Evolutionary conservation across 352 stramenopile species (phyloP).

Genomic region (Phytophthora hybrid): DNA sequence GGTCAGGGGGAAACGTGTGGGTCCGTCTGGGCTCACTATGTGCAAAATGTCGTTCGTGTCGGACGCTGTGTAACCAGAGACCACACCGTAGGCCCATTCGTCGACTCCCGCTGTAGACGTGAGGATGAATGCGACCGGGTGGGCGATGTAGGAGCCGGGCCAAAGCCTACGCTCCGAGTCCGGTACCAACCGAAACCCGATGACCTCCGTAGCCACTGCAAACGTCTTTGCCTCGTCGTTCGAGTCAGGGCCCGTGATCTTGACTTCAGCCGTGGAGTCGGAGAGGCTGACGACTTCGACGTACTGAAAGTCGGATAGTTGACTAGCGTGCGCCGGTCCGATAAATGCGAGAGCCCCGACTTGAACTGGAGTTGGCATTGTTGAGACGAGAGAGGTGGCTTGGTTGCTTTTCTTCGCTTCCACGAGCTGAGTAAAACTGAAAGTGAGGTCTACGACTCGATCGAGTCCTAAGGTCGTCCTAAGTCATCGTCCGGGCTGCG

Average conservation of each 20-base stretch:
- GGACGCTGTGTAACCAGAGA: constrained; percentile 11
- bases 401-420: too few relatives aligned
- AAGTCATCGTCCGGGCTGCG: too few relatives aligned
- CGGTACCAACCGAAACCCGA: background rate
- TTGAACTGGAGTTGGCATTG: background rate
- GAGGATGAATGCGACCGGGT: constrained; percentile 8
- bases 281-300: constrained; percentile 1
- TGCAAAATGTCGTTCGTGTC: constrained; percentile 5
- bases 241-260: constrained; percentile 2
- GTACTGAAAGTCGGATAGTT: constrained; percentile 19
- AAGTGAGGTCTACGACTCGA: too few relatives aligned
- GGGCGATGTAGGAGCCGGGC: constrained; percentile 9
- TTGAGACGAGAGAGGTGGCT: too few relatives aligned
- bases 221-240: background rate
- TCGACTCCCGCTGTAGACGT: constrained; percentile 1
- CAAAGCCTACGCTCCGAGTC: constrained; percentile 4
- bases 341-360: constrained; percentile 6
- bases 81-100: constrained; percentile 9
- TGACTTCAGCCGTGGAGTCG: constrained; percentile 1
- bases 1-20: background rate
- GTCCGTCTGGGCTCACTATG: background rate
- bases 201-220: background rate
- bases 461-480: too few relatives aligned
- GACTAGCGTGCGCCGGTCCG: background rate
- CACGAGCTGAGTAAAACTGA: too few relatives aligned